Conservation (phyloP, 1,284 basidiomycete genomes). For the Ganoderma multipileum region DNA sequence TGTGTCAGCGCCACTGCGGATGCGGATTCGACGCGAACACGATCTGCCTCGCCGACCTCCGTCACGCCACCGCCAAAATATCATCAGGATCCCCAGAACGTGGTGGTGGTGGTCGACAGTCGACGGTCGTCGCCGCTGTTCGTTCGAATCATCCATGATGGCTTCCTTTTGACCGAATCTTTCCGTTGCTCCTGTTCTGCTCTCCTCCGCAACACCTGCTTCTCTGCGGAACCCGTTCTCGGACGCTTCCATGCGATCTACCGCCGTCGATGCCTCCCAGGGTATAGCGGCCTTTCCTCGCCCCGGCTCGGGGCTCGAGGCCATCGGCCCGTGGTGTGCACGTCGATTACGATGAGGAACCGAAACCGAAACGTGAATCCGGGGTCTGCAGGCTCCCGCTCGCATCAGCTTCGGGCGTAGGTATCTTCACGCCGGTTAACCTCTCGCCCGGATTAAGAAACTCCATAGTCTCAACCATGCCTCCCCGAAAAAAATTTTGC, state of each 20-base stretch:
- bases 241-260: constrained; percentile 27
- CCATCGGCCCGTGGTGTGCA: not conserved
- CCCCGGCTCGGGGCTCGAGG: not conserved
- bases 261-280: constrained; percentile 13
- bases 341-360: not conserved
- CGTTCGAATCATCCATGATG: not conserved
- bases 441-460: not conserved
- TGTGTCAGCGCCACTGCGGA: not conserved
- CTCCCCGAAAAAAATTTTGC: not conserved
- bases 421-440: not conserved
- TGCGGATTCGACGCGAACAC: not conserved
- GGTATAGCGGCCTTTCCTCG: not conserved
- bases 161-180: not conserved
- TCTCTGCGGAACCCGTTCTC: not conserved
- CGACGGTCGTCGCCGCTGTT: not conserved
- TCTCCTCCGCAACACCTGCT: not conserved
- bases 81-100: not conserved
- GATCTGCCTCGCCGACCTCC: not conserved
- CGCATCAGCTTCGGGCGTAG: not conserved
- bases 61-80: not conserved
- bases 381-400: not conserved
- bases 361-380: not conserved
- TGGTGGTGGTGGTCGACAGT: not conserved
- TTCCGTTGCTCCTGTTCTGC: not conserved
- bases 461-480: not conserved